These are phyloP conservation scores for Vigna hirtella DNA, from an alignment of 306 rosid species.

Conservation along the genomic window DNA sequence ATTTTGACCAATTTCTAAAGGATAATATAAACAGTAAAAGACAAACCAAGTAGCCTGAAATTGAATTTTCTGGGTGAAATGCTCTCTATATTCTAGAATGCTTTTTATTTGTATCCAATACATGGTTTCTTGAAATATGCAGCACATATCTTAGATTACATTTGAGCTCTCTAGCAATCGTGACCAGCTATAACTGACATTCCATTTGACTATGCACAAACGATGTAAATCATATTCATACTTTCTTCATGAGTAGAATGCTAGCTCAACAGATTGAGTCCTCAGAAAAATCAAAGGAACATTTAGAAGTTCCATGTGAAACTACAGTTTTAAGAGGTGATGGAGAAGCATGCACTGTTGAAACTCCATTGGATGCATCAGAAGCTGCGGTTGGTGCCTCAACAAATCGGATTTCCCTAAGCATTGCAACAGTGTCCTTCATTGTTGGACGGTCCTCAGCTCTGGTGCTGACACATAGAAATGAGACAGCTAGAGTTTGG, in stretches of 20 bases:
- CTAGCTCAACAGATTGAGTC: conserved; percentile 54
- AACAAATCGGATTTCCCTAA: conserved; percentile 64
- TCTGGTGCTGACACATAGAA: conserved; percentile 59
- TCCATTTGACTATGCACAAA: conserved; percentile 48
- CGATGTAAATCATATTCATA: conserved; percentile 1
- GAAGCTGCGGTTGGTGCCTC: conserved; percentile 45
- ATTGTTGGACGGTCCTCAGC: conserved; percentile 78
- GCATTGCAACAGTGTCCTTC: conserved; percentile 86
- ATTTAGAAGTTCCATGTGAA: conserved; percentile 57
- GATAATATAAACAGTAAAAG: too few relatives aligned
- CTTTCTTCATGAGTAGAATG: conserved; percentile 27
- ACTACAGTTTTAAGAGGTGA: conserved; percentile 48
- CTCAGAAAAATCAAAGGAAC: conserved; percentile 66
- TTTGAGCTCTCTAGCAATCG: conserved; percentile 40
- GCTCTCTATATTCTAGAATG: conserved; percentile 17
- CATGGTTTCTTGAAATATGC: conserved; percentile 43
- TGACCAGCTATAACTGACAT: conserved; percentile 41
- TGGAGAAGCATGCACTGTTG: conserved; percentile 39
- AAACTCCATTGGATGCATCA: conserved; percentile 50
- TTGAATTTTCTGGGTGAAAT: neutral
- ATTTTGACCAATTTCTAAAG: too few relatives aligned
- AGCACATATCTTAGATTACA: conserved; percentile 40
- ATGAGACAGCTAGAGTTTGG: conserved; percentile 78
- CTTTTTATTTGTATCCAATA: conserved; percentile 26
- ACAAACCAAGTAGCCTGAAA: neutral